phyloP scores from a whole-genome alignment of 169 alveolate species.

The Plasmodium knowlesi region DNA sequence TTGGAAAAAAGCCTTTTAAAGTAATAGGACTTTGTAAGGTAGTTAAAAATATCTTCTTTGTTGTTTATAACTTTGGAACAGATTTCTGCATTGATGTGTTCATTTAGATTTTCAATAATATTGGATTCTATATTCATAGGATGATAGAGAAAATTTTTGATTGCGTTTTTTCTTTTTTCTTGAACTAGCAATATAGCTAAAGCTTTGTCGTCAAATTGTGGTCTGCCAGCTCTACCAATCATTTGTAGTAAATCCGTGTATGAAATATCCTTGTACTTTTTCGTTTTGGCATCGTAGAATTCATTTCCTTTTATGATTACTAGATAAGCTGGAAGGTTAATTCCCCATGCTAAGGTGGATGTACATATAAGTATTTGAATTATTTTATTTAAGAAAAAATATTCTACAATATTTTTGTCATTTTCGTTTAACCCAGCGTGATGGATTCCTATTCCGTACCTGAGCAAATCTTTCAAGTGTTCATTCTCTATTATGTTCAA shows the following conservation, averaged over 20 bases:
- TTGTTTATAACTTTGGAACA: slow-evolving; percentile 93
- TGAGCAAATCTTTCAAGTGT: slow-evolving; percentile 89
- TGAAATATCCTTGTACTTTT: slow-evolving; percentile 78
- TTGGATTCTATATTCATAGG: slow-evolving; percentile 99
- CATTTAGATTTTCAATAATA: slow-evolving; percentile 91
- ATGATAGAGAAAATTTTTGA: slow-evolving; percentile 97
- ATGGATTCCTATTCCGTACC: slow-evolving; percentile 98
- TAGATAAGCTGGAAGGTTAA: slow-evolving; percentile 99
- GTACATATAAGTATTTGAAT: slow-evolving; percentile 97
- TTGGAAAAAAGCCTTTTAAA: slow-evolving; percentile 82
- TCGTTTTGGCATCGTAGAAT: slow-evolving; percentile 82
- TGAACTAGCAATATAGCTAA: slow-evolving; percentile 97
- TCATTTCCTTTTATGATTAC: slow-evolving; percentile 93
- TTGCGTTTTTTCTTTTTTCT: slow-evolving; percentile 96
- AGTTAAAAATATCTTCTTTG: slow-evolving; percentile 86
- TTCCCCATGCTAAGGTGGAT: slow-evolving; percentile 99
- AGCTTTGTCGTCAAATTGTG: slow-evolving; percentile 96
- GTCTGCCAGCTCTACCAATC: slow-evolving; percentile 99
- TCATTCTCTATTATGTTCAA: slow-evolving; percentile 86
- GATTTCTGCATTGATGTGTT: slow-evolving; percentile 98
- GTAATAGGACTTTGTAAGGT: slow-evolving; percentile 90
- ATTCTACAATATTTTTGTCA: slow-evolving; percentile 97
- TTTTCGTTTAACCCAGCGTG: slow-evolving; percentile 97
- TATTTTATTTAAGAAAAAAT: slow-evolving; percentile 93
- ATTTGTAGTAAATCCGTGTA: slow-evolving; percentile 88